Evolutionary conservation across 2,329 filamentous ascomycete species (phyloP).

Genomic region (Amesomyces nigricolor): DNA sequence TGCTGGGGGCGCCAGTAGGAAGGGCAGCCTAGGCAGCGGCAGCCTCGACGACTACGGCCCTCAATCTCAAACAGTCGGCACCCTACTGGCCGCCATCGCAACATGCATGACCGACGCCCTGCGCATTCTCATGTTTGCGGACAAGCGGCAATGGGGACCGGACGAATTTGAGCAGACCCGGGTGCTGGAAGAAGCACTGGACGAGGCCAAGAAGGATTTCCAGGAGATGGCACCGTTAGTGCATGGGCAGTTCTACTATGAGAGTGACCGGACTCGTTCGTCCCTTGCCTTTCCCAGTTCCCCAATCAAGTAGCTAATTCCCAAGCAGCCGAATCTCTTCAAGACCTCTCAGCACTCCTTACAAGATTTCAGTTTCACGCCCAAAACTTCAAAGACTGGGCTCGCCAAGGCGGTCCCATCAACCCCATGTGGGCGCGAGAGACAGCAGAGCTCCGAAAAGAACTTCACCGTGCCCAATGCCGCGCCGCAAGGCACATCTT

Average conservation of each 20-base stretch:
- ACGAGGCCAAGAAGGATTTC: slow-evolving; percentile 56
- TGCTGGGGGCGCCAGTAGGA: slow-evolving; percentile 15
- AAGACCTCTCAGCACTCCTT: slow-evolving; percentile 44
- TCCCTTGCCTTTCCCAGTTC: slow-evolving; percentile 12
- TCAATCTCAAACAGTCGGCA: slow-evolving; percentile 45
- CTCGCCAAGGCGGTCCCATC: slow-evolving; percentile 48
- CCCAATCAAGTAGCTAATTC: not conserved
- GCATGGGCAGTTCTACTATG: slow-evolving; percentile 52
- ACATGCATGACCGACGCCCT: slow-evolving; percentile 47
- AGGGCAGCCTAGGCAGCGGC: slow-evolving; percentile 12
- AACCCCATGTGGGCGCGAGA: slow-evolving; percentile 52
- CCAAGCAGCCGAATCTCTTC: slow-evolving; percentile 44
- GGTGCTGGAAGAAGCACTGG: slow-evolving; percentile 49
- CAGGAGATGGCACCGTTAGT: slow-evolving; percentile 52
- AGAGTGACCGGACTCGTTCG: slow-evolving; percentile 51
- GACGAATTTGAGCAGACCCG: slow-evolving; percentile 56
- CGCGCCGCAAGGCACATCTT: slow-evolving; percentile 53
- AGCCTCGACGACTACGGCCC: not conserved
- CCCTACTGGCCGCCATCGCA: slow-evolving; percentile 53
- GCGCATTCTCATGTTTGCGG: slow-evolving; percentile 50
- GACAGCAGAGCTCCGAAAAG: slow-evolving; percentile 43
- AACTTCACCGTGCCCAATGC: slow-evolving; percentile 54
- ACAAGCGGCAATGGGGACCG: slow-evolving; percentile 53
- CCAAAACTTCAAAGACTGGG: slow-evolving; percentile 50
- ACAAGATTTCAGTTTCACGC: slow-evolving; percentile 43